Evolutionary conservation across 768 basidiomycete species (phyloP).

Genomic region (Termitomyces sp.): DNA sequence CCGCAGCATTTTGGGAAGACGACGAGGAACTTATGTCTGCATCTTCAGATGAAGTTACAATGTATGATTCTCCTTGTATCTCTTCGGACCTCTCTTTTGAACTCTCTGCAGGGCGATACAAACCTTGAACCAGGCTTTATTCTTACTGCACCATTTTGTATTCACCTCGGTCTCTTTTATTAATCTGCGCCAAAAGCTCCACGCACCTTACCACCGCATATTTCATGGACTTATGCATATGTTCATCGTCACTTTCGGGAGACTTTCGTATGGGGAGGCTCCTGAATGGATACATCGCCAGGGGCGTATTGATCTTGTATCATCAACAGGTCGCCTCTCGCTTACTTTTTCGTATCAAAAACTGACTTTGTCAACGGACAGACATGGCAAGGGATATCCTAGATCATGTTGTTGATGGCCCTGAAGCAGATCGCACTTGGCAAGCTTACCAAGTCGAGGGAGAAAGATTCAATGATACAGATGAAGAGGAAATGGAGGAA

Average conservation of each 20-base stretch:
- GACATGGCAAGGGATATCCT: constrained; percentile 58
- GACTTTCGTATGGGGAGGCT: constrained; percentile 64
- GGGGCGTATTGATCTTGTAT: constrained; percentile 35
- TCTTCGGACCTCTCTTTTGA: not conserved
- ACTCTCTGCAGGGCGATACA: constrained; percentile 39
- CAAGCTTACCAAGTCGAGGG: constrained; percentile 48
- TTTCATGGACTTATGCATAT: constrained; percentile 63
- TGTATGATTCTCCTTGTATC: constrained; percentile 25
- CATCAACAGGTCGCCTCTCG: constrained; percentile 39
- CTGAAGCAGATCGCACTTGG: constrained; percentile 65
- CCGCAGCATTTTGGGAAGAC: constrained; percentile 64
- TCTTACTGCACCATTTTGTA: constrained; percentile 62
- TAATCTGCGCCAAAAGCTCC: constrained; percentile 56
- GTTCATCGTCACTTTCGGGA: constrained; percentile 73
- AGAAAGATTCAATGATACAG: constrained; percentile 37
- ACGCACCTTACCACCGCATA: constrained; percentile 43
- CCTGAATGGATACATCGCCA: constrained; percentile 52
- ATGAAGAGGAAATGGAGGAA: constrained; percentile 59
- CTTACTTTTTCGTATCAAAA: not conserved
- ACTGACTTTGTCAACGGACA: constrained; percentile 18
- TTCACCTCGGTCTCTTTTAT: constrained; percentile 40
- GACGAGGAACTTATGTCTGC: constrained; percentile 34
- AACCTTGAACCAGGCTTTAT: constrained; percentile 45
- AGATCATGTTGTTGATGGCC: constrained; percentile 67
- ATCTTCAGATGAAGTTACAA: constrained; percentile 27